phyloP scores from a whole-genome alignment of 2,329 filamentous ascomycete species.

The Colletotrichum paranaense region DNA sequence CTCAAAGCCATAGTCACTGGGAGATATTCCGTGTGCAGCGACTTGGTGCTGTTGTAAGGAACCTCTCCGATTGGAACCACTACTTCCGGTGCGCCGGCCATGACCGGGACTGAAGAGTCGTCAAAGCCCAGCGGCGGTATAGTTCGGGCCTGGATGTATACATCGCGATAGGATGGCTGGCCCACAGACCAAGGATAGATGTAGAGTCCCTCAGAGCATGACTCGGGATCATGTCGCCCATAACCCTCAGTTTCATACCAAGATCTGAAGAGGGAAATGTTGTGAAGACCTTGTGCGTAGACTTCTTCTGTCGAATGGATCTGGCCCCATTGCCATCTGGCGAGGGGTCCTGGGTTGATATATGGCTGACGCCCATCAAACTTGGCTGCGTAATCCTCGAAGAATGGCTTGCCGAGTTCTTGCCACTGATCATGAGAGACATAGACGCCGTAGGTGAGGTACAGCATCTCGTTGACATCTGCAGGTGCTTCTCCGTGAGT shows the following conservation, averaged over 20 bases:
- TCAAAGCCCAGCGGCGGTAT: constrained; percentile 14
- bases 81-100: constrained; percentile 20
- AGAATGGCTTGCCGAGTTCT: constrained; percentile 49
- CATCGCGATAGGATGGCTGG: constrained; percentile 25
- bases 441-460: constrained; percentile 45
- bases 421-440: constrained; percentile 48
- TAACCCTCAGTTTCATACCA: constrained; percentile 34
- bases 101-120: constrained; percentile 1
- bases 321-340: constrained; percentile 46
- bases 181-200: constrained; percentile 22
- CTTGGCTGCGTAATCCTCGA: constrained; percentile 46
- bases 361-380: constrained; percentile 48
- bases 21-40: constrained; percentile 9
- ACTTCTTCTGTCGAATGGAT: constrained; percentile 24
- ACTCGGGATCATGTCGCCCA: constrained; percentile 24
- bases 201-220: constrained; percentile 34
- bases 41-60: constrained; percentile 3
- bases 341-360: constrained; percentile 46
- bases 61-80: constrained; percentile 19
- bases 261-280: constrained; percentile 23
- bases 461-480: constrained; percentile 41
- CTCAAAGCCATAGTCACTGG: constrained; percentile 12
- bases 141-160: constrained; percentile 7
- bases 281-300: constrained; percentile 20
- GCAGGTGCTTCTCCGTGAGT: constrained; percentile 22